Base-by-base conservation (phyloP, 1,139 yeast genomes). In the Blastobotrys buckinghamii region DNA sequence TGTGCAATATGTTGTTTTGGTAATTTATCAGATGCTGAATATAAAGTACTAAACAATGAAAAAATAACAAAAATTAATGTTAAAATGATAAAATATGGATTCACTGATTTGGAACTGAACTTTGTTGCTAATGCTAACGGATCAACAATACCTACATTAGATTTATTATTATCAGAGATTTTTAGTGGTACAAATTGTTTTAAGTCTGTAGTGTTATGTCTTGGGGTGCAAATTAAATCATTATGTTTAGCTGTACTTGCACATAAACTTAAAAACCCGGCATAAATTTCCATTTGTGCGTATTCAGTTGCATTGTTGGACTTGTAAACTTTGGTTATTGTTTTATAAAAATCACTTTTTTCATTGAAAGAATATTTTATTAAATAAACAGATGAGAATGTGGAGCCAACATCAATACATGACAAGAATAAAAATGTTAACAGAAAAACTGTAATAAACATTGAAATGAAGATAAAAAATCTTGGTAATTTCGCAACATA, bases 201-300 rank as follows among this genome's bases (percentile, higher is more conserved):
- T 8, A 48, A 40, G n/a, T 42, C 1, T 55, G 50, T 55, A 2
- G 68, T 41, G 44, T 67, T 58, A 2, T 54, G 50, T 49, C 66
- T 68, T 0, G 70, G 56, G 0, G 71, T 53, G 56, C 81, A 77
- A 0, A 70, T 62, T 4, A 55, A 39, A 2, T 26, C 43, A 8
- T 39, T 29, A 6, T 59, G 59, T 19, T 59, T 59, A 8, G 67
- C 48, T 1, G 63, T 60, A 8, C 77, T 60, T 12, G 48, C 55
- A 59, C 84, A 79, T 41, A 77, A 63, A 4, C 79, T 76, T 49
- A 77, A 57, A 54, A 78, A 81, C 0, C 83, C 82, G 1, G 78
- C 70, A 34, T 66, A 66, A 10, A 78, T 69, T 16, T 64, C 57
- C 68, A 77, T 65, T 15, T 55, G 52, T 22, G 57, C 50, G 6